A percentile compares a stretch with the other conserved stretches of the same genome.
These are phyloP conservation scores for Camellia oleifera DNA, from an alignment of 179 eudicot genomes.

Conservation along the genomic window DNA sequence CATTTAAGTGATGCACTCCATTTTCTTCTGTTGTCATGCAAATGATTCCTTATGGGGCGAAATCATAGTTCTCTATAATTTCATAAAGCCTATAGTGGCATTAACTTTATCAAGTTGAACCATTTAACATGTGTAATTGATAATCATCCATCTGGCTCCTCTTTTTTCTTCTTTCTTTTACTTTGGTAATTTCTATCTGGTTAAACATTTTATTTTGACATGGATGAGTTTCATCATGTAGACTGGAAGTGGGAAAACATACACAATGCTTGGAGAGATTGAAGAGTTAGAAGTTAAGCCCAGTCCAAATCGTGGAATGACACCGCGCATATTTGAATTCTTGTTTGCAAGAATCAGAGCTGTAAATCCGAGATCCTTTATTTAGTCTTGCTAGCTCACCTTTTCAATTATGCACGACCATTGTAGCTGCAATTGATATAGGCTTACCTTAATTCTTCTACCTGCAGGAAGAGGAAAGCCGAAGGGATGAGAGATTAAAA, in stretches of 20 bases:
- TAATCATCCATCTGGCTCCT: not conserved
- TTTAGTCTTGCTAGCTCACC: conserved; percentile 9
- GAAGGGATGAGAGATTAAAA: conserved; percentile 79
- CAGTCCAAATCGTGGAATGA: conserved; percentile 90
- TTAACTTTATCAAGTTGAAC: not conserved
- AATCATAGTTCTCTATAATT: not conserved
- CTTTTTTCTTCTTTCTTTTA: not conserved
- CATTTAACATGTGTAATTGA: not conserved
- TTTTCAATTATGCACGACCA: conserved; percentile 2
- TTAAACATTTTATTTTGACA: not conserved
- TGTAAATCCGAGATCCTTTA: conserved; percentile 35
- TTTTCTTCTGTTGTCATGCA: not conserved
- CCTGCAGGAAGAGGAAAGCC: conserved; percentile 90
- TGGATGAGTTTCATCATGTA: conserved; percentile 25
- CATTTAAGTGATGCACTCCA: not conserved
- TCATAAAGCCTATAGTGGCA: not conserved
- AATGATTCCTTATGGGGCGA: not conserved
- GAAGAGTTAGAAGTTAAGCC: conserved; percentile 76
- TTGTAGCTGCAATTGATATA: not conserved
- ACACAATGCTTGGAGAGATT: conserved; percentile 97
- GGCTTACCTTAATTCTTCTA: conserved; percentile 10
- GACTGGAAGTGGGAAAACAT: conserved; percentile 99
- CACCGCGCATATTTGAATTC: conserved; percentile 92
- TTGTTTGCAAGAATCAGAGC: conserved; percentile 99
- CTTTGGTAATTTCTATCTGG: not conserved